Conservation (phyloP, 768 basidiomycete genomes). For the Boletus rubroflammeus region DNA sequence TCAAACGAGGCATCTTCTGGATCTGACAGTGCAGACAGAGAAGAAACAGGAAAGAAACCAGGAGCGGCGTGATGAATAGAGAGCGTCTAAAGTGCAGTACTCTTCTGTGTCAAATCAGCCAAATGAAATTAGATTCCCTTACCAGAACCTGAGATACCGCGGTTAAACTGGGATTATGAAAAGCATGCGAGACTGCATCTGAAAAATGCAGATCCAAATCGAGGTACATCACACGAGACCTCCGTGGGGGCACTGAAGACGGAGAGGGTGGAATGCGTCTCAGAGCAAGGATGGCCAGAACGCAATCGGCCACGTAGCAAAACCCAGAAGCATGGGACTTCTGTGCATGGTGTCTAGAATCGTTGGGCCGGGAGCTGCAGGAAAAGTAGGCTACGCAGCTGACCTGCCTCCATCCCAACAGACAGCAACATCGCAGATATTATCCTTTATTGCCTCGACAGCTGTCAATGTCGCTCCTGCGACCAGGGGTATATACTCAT, state of each 20-base stretch:
- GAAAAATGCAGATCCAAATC: slow-evolving; percentile 92
- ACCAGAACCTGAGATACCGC: slow-evolving; percentile 47
- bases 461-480: slow-evolving; percentile 80
- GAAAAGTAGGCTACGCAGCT: slow-evolving; percentile 3
- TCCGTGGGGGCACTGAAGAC: slow-evolving; percentile 25
- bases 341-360: slow-evolving; percentile 73
- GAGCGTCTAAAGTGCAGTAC: slow-evolving; percentile 48
- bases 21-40: slow-evolving; percentile 45
- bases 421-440: slow-evolving; percentile 58
- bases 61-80: slow-evolving; percentile 82
- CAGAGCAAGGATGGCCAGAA: slow-evolving; percentile 75
- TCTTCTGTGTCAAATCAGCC: neutral
- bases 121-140: slow-evolving; percentile 8
- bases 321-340: slow-evolving; percentile 81
- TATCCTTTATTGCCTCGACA: slow-evolving; percentile 52
- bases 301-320: slow-evolving; percentile 91
- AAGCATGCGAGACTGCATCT: slow-evolving; percentile 82
- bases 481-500: slow-evolving; percentile 64
- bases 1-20: slow-evolving; percentile 36
- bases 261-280: slow-evolving; percentile 36
- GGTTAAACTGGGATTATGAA: slow-evolving; percentile 41
- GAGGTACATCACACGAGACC: slow-evolving; percentile 78
- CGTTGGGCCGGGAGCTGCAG: neutral
- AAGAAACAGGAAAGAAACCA: slow-evolving; percentile 77
- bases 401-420: slow-evolving; percentile 92